phyloP scores from a whole-genome alignment of 2,329 filamentous ascomycete genomes.

The Macrophomina tecta region DNA sequence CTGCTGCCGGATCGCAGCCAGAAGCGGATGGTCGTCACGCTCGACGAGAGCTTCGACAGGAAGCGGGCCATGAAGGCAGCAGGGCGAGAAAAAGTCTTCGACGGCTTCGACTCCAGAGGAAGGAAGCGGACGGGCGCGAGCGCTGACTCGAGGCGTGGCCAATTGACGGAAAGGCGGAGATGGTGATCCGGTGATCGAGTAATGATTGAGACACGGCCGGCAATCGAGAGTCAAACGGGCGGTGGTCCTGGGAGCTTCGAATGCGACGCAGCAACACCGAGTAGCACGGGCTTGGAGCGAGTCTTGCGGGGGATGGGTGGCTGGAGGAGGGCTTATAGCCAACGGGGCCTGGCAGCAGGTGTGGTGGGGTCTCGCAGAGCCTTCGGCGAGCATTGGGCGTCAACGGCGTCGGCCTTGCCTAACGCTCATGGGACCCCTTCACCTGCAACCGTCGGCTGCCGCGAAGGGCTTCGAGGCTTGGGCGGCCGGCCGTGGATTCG shows the following conservation, averaged over 20 bases:
- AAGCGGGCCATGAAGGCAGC: background rate
- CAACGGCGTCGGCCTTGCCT: background rate
- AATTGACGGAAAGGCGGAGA: background rate
- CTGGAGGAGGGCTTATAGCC: constrained; percentile 1
- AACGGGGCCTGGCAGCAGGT: background rate
- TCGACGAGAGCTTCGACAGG: constrained; percentile 13
- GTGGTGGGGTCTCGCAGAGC: background rate
- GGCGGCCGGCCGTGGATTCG: constrained; percentile 9
- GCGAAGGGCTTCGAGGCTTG: background rate
- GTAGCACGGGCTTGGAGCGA: background rate
- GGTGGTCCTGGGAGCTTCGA: background rate
- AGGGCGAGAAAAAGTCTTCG: background rate
- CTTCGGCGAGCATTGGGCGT: constrained; percentile 2
- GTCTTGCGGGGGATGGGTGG: background rate
- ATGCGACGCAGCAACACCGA: too few relatives aligned
- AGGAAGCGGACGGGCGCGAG: background rate
- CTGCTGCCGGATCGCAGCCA: background rate
- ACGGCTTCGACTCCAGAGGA: background rate
- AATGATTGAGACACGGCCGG: background rate
- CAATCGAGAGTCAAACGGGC: background rate
- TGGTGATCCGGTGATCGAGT: background rate
- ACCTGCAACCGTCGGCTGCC: background rate
- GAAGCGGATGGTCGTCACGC: constrained; percentile 20
- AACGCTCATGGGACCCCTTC: background rate
- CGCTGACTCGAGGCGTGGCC: background rate